Evolutionary conservation across 2,329 filamentous ascomycete genomes (phyloP), one percentile per base, ranked within the genome.

Genomic region (Dothidotthia symphoricarpi): DNA sequence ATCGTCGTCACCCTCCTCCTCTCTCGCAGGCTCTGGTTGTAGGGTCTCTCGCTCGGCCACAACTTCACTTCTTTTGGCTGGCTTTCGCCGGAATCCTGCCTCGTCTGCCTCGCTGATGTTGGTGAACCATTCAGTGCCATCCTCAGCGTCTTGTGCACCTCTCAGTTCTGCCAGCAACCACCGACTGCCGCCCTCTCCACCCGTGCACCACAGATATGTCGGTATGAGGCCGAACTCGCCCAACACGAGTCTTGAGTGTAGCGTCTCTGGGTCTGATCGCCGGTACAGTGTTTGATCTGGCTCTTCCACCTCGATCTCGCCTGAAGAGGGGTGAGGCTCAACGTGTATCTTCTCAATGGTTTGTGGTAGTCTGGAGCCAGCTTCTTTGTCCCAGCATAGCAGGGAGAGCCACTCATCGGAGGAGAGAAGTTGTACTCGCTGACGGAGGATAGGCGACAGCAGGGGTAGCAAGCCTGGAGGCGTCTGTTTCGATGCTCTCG

Each of bases 241-340:
- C 16, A 89, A 67, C 3, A 77, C 75, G 6, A 86, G 73, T 19
- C 85, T 72, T 3, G 81, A 75, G 54, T 90, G 83, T 34, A 90
- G 65, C 0, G 86, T 93, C 67, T 93, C 87, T 29, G 77, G 69
- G 55, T 93, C 87, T 24, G 87, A 63, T n/a, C 85, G 75, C 43
- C 79, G 74, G 67, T 83, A 91, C 36, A 77, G 74, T 24, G 79
- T 70, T 17, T 75, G 73, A 42, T 80, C 73, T 6, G 80, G 75
- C 39, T 88, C 83, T 39, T 86, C 82, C 14, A 90, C 68, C 67
- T 91, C 86, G 36, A 91, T 78, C 64, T 90, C 86, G 36, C 86
- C 86, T 2, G 85, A 88, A 4, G 85, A 80, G 3, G 87, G 87
- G 56, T 93, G 87, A n/a, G 85, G 85, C 63, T 90, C 85, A 22